Evolutionary conservation across 495 filamentous ascomycete species (phyloP).

Genomic region (Penicillium simplicissimum): DNA sequence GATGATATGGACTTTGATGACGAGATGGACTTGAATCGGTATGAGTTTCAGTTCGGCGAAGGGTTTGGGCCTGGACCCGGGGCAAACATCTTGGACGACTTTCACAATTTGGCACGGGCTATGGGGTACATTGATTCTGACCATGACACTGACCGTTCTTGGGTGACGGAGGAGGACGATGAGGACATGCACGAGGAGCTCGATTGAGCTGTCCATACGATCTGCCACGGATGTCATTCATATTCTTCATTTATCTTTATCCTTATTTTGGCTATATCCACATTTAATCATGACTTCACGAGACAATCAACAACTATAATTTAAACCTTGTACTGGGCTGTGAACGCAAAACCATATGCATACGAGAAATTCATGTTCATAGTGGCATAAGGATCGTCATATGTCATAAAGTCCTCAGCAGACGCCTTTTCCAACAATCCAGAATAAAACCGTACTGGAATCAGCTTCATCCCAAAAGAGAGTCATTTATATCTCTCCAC

Average conservation of each 20-base stretch:
- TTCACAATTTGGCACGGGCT: background rate
- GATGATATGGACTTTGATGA: background rate
- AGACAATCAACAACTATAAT: background rate
- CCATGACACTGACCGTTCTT: background rate
- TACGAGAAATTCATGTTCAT: background rate
- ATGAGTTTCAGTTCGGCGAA: background rate
- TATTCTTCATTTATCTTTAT: background rate
- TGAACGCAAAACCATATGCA: background rate
- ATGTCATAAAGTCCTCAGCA: background rate
- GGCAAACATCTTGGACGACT: background rate
- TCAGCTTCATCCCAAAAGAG: background rate
- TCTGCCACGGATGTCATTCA: background rate
- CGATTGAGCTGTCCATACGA: background rate
- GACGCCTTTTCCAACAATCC: background rate
- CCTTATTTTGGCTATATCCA: background rate
- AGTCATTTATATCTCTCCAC: background rate
- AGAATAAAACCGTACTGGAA: background rate
- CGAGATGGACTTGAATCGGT: background rate
- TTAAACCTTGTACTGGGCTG: background rate
- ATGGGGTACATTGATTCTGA: background rate
- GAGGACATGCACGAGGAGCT: too few relatives aligned
- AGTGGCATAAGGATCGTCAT: slow-evolving; percentile 1
- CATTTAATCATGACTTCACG: background rate
- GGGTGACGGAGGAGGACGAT: background rate
- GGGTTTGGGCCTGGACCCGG: background rate